phyloP scores from a whole-genome alignment of 108 stramenopile genomes.

The Mediolabrus comicus region DNA sequence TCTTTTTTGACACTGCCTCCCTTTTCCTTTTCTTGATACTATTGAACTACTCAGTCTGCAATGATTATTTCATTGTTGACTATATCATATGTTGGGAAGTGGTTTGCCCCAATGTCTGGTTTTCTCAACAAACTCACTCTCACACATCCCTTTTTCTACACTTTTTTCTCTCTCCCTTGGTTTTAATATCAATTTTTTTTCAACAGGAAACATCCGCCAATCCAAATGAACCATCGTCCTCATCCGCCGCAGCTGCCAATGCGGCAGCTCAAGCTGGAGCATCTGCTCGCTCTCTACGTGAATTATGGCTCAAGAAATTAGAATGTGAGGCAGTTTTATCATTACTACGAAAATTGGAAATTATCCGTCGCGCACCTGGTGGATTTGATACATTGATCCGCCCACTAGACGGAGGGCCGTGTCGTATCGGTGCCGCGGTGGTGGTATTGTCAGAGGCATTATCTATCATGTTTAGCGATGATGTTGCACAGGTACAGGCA shows the following conservation, averaged over 20 bases:
- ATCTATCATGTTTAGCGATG: constrained; percentile 72
- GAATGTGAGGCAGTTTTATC: constrained; percentile 81
- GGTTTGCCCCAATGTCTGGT: neutral
- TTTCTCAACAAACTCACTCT: neutral
- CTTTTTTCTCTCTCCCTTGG: neutral
- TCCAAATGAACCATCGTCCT: constrained; percentile 37
- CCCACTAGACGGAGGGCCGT: constrained; percentile 39
- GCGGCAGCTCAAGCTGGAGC: constrained; percentile 33
- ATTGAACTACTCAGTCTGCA: neutral
- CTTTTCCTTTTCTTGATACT: neutral
- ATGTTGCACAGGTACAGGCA: constrained; percentile 74
- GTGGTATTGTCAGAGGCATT: constrained; percentile 59
- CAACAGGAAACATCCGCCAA: constrained; percentile 22
- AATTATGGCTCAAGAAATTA: constrained; percentile 88
- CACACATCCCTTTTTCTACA: neutral
- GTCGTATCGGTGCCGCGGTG: constrained; percentile 79
- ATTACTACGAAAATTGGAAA: constrained; percentile 73
- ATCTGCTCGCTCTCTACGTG: constrained; percentile 73
- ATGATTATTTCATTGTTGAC: too few relatives aligned
- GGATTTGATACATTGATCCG: constrained; percentile 62
- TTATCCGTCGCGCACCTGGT: constrained; percentile 80
- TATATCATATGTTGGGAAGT: neutral
- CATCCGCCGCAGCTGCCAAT: constrained; percentile 16
- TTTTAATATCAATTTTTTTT: too few relatives aligned
- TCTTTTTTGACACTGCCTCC: neutral